Evolutionary conservation across 73 alveolate genomes (phyloP), one percentile per base, ranked within the genome.

Genomic region (Tetrahymena borealis): DNA sequence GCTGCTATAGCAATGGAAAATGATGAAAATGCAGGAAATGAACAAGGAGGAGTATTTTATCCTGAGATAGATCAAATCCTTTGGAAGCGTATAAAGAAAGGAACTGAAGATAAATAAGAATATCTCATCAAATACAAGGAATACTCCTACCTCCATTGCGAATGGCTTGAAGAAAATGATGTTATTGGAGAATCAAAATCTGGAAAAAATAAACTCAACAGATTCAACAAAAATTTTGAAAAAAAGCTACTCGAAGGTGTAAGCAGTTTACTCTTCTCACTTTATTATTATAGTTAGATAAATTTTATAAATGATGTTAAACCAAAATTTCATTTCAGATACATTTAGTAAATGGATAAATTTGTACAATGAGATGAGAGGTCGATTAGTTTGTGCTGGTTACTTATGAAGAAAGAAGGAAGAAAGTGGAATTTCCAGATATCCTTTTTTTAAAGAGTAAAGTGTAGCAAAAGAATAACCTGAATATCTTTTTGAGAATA

Each of bases 51-150:
- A 38, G 79, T 93, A 28, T 93, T 93, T 78, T 85, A 38, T 24
- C 95, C 95, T 32, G 93, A 78, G 93, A 93, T 93, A 38, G 95
- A 93, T 36, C 60, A 93, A 78, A 79, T 93, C 32, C 91, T 93
- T 60, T 93, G 93, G 93, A 85, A 92, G 39, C 90, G 91, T 40
- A 24, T 42, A 3, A 92, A 93, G 39, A n/a, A 40, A 20, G 79
- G 40, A 15, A 32, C 90, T 39, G 91, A 60, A 20, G 28, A 35
- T 28, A 35, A 60, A 60, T 60, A 38, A 31, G 79, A 28, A 38
- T 93, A 85, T 42, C 42, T 93, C 12, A 90, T 93, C 0, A 93
- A 93, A 36, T 93, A 79, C 91, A 93, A 42, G 41, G 95, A 93
- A 32, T 33, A 92, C 36, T 79, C 93, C 32, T 93, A 93, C 91